Evolutionary conservation across 495 filamentous ascomycete species (phyloP), one percentile per base, ranked within the genome.

Genomic region (Aspergillus bertholletiae): DNA sequence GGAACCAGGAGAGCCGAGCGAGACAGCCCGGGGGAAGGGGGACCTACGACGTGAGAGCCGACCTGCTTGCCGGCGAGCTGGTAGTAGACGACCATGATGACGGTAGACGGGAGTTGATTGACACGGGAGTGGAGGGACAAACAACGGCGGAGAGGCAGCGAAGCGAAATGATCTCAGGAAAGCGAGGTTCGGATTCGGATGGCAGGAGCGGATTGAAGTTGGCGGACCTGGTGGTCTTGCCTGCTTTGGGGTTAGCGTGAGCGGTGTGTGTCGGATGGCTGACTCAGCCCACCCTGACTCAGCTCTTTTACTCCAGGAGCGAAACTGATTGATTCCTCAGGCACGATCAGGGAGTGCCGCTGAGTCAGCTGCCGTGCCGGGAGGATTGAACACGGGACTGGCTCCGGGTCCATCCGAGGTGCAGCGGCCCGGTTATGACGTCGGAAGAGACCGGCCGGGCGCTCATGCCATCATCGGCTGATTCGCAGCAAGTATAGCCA

Each of bases 1-100:
- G 50, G 50, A 43, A 40, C 17, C 44, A 53, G 53, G 57, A 52
- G 12, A 62, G 55, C 28, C 21, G 20, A 27, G 26, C 26, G n/a
- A n/a, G n/a, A n/a, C n/a, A n/a, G n/a, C n/a, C n/a, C 24, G 51
- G 21, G n/a, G 18, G 45, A 27, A 43, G 21, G 53, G 43, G 44
- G 49, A 88, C 91, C 67, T 84, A 98, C 93, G 70, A 87, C 76
- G 79, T 97, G 94, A 49, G 94, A 96, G 76, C 88, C 91, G 80
- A 98, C 80, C 76, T 96, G 84, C 69, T 84, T 87, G 80, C 93
- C 94, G 75, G 87, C 80, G 68, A 97, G 78, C 60, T 78, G 84
- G 84, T 96, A 97, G 69, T 82, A 83, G 66, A 77, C 80, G 69
- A 92, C 90, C 93, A 97, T 97, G 60, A 77, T 92, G 81, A 73